Evolutionary conservation across 108 stramenopile genomes (phyloP).

Genomic region (Conticribra guillardii): DNA sequence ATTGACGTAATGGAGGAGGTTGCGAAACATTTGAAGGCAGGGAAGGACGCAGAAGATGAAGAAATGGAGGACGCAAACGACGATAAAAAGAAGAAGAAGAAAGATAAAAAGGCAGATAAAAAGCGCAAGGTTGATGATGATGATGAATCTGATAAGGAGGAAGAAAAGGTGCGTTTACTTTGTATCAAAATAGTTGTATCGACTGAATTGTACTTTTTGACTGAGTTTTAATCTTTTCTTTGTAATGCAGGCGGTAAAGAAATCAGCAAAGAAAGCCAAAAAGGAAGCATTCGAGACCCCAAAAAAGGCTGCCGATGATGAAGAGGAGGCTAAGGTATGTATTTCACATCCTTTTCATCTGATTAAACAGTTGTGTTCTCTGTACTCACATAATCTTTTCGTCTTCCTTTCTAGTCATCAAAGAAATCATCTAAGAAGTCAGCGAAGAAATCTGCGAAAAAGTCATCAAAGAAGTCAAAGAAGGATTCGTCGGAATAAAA

Average conservation of each 20-base stretch:
- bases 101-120: slow-evolving; percentile 48
- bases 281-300: slow-evolving; percentile 53
- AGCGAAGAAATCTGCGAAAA: slow-evolving; percentile 45
- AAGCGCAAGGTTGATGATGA: slow-evolving; percentile 55
- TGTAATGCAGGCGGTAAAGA: slow-evolving; percentile 12
- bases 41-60: slow-evolving; percentile 50
- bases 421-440: slow-evolving; percentile 38
- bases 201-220: too few relatives aligned
- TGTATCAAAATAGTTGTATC: neutral
- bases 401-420: neutral
- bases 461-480: slow-evolving; percentile 51
- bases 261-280: slow-evolving; percentile 55
- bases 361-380: too few relatives aligned
- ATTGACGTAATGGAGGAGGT: slow-evolving; percentile 98
- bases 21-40: slow-evolving; percentile 77
- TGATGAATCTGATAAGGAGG: slow-evolving; percentile 43
- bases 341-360: neutral
- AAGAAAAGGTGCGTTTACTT: slow-evolving; percentile 24
- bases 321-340: slow-evolving; percentile 37
- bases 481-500: slow-evolving; percentile 58
- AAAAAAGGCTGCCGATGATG: slow-evolving; percentile 40
- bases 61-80: slow-evolving; percentile 46
- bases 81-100: slow-evolving; percentile 48
- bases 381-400: too few relatives aligned
- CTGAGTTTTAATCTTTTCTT: too few relatives aligned